Base-by-base conservation (phyloP, 1,284 basidiomycete species). In the Phenoliferia sp. region DNA sequence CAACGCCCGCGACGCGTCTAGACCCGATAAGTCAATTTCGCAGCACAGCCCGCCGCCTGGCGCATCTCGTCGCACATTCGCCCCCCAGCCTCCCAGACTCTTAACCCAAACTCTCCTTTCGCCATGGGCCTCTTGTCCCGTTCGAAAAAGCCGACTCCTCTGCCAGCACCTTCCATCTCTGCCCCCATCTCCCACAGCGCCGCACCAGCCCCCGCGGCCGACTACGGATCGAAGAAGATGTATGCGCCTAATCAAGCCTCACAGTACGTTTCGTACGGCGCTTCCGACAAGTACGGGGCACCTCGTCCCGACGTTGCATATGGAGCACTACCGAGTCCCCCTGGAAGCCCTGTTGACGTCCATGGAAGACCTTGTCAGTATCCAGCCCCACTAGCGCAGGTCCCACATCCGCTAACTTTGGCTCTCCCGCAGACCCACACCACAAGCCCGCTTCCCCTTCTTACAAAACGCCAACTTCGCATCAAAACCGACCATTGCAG, bases 121-220 rank as follows among this genome's bases (percentile, higher is more conserved):
- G 26, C 34, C 22, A 73, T 73, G 71, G 71, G 71, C 7, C 63
- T 73, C 33, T 65, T 73, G 44, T 68, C 66, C 16, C 69, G 69
- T 61, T 34, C 31, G 12, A 73, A 73, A 62, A 73, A 73, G 69
- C 55, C 57, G 57, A n/a, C 57, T 9, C 64, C 22, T 7, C n/a
- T 62, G 0, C 28, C 39, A 32, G 56, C 64, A 29, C 71, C 71
- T 2, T 26, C 69, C 39, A 72, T 72, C 66, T 70, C 69, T 17
- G 67, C 57, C 5, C 69, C 69, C 7, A 58, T 73, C 57, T 31
- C 19, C 34, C 26, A 59, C 57, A n/a, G 34, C 3, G 22, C 22
- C 3, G 33, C 34, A 2, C 29, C 64, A 35, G 59, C 66, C 5
- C 28, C 67, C 19, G 57, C 64, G 22, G 34, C 44, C 59, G 68